Evolutionary conservation across 2,329 filamentous ascomycete genomes (phyloP).

Genomic region (Dactylonectria macrodidyma): DNA sequence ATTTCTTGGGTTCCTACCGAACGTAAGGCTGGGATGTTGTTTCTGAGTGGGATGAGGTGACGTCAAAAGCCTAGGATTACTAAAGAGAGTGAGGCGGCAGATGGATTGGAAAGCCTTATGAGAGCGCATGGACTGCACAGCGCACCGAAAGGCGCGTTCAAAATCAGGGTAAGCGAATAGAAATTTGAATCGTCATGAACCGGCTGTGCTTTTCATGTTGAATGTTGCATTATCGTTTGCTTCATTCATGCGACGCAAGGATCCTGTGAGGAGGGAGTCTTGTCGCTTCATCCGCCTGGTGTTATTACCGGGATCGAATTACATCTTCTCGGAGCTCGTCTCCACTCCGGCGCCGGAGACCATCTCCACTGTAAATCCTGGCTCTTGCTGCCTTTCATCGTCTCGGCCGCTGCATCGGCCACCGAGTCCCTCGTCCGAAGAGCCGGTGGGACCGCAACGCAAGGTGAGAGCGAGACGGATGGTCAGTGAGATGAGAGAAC

Average conservation of each 20-base stretch:
- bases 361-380: not conserved
- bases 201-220: not conserved
- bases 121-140: constrained; percentile 2
- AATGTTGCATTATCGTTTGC: not conserved
- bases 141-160: not conserved
- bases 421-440: constrained; percentile 27
- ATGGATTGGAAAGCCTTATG: constrained; percentile 16
- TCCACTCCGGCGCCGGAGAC: constrained; percentile 9
- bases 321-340: not conserved
- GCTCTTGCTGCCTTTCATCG: not conserved
- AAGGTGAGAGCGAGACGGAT: constrained; percentile 1
- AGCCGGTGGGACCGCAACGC: not conserved
- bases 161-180: not conserved
- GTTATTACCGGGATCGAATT: not conserved
- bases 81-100: constrained; percentile 37
- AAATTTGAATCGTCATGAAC: constrained; percentile 1
- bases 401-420: constrained; percentile 26
- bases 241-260: not conserved
- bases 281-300: not conserved
- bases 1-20: no score
- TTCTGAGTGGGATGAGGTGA: constrained; percentile 44
- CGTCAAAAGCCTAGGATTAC: constrained; percentile 45
- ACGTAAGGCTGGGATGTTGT: constrained; percentile 4
- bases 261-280: not conserved
- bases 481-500: not conserved